Evolutionary conservation across 2,329 filamentous ascomycete genomes (phyloP).

Genomic region (Fusarium nanum): DNA sequence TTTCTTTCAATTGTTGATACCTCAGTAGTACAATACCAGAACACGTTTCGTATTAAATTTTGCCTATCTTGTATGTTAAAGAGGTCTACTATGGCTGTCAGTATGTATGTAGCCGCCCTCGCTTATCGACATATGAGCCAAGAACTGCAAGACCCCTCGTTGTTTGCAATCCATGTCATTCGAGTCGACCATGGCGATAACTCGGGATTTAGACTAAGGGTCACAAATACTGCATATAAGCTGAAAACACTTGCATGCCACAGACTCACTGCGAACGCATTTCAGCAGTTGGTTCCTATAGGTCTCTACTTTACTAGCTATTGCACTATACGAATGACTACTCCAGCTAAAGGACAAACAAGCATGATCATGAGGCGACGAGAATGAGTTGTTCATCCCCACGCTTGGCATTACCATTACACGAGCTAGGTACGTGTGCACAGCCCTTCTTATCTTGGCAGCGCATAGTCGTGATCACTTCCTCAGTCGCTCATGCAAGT

Average conservation of each 20-base stretch:
- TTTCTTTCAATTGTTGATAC: conserved; percentile 37
- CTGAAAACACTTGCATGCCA: background rate
- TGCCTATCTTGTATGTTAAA: background rate
- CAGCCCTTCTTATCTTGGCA: conserved; percentile 33
- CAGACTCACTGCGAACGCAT: background rate
- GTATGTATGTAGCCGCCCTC: conserved; percentile 14
- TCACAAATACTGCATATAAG: background rate
- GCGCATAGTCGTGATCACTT: background rate
- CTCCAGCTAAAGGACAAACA: background rate
- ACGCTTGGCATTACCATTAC: conserved; percentile 41
- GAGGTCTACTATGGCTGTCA: background rate
- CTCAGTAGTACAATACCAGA: conserved; percentile 32
- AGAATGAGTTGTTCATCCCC: conserved; percentile 32
- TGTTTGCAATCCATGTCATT: conserved; percentile 1
- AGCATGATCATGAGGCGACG: background rate
- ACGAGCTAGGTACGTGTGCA: conserved; percentile 22
- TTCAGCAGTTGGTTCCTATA: too few species aligned
- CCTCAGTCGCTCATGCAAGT: background rate
- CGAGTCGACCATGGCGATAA: background rate
- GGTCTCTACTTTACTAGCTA: background rate
- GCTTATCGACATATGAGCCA: conserved; percentile 45
- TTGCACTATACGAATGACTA: background rate
- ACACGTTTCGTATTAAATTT: conserved; percentile 8
- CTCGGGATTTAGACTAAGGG: background rate
- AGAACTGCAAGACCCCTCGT: conserved; percentile 29